A percentile compares a stretch with the other conserved stretches of the same genome.
Conservation (phyloP, 345 rosid species). For the Salix arbutifolia region DNA sequence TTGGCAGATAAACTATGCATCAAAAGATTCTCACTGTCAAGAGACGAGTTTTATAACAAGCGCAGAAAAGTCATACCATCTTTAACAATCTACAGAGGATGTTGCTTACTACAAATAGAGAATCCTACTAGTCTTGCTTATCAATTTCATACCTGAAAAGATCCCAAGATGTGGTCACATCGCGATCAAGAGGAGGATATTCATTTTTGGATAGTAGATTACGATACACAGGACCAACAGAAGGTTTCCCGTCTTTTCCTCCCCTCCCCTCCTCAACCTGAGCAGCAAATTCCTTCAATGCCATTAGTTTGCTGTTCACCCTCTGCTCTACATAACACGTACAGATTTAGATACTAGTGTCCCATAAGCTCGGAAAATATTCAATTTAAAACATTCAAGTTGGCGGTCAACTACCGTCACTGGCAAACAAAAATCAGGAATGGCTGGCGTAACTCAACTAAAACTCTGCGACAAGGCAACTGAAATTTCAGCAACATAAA, state of each 20-base stretch:
- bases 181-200: slow-evolving; percentile 54
- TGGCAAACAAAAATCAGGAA: background rate
- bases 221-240: slow-evolving; percentile 84
- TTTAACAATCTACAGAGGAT: no score
- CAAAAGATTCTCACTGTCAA: background rate
- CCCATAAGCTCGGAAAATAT: background rate
- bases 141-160: slow-evolving; percentile 56
- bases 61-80: no score
- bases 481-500: no score
- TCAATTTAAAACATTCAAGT: background rate
- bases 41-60: background rate
- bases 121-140: no score
- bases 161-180: slow-evolving; percentile 68
- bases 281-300: slow-evolving; percentile 64
- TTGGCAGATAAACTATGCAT: slow-evolving; percentile 53
- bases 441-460: no score
- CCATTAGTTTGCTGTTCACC: background rate
- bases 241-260: slow-evolving; percentile 67
- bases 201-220: slow-evolving; percentile 56
- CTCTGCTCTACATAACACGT: no score
- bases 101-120: no score
- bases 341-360: background rate
- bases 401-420: background rate
- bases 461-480: no score
- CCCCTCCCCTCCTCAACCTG: slow-evolving; percentile 73